Base-by-base conservation (phyloP, 1,139 yeast species). In the Eremothecium gossypii region DNA sequence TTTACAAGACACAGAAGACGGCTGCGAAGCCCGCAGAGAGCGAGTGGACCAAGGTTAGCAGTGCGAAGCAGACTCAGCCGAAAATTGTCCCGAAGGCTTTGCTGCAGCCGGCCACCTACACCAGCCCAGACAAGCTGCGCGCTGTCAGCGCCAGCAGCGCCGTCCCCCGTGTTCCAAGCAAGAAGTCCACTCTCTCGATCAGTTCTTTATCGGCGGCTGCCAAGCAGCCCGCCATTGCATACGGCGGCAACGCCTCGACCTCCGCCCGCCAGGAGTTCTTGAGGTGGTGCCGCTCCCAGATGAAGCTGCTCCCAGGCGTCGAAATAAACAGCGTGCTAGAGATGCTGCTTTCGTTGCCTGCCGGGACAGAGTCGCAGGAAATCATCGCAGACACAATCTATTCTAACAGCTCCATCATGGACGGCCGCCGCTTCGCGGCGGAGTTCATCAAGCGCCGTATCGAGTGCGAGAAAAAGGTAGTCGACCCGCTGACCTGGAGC, bases 341-440 rank as follows among this genome's bases (percentile, higher is more conserved):
- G 46, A 81, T 91, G 62, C 73, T 91, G 54, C 68, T 87, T 45
- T 79, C 89, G 42, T 73, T 91, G 49, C 96, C 97, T 31, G 66
- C 76, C 33, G 76, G 77, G 38, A 54, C 70, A 6, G 96, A 87
- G 52, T 78, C 95, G 1, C 70, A 74, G 39, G 95, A 82, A 60
- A 84, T 91, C 58, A 87, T 91, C 58, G 81, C 95, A 3, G 98
- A 91, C 60, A 85, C 96, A 10, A 79, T 91, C 47, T 89, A 87
- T 65, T 79, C 93, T 39, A 84, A 91, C 51, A 84, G 96, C 27
- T 76, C 93, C 2, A 83, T 93, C 2, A 80, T 91, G 85, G 96
- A 91, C 60, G 98, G 97, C 17, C 79, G 96, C 60, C 74, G 95
- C 49, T 91, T 89, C 68, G 95, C 97, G 1, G 77, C 75, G 45